A percentile compares a stretch with the other conserved stretches of the same genome.
These are phyloP conservation scores for Fraxinus velutina DNA, from an alignment of 305 asterid genomes.

Conservation along the genomic window DNA sequence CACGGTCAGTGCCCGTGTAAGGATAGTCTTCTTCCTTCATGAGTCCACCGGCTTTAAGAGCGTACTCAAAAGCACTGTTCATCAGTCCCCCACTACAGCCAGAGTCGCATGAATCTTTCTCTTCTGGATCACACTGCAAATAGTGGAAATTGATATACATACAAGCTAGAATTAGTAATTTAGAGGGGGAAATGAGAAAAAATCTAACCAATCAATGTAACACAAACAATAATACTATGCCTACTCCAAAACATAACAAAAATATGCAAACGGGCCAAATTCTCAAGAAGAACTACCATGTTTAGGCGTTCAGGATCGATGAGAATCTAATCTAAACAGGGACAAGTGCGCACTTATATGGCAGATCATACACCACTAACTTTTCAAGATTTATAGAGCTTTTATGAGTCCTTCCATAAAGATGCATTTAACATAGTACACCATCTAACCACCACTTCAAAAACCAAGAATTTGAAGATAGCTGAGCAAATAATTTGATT, in stretches of 20 bases:
- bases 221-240: not conserved
- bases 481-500: not conserved
- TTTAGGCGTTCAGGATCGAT: not conserved
- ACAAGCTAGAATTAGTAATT: not conserved
- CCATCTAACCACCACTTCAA: not conserved
- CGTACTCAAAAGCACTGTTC: constrained; percentile 88
- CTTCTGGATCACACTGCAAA: constrained; percentile 86
- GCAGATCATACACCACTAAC: not conserved
- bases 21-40: constrained; percentile 84
- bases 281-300: not conserved
- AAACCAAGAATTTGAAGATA: not conserved
- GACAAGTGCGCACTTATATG: not conserved
- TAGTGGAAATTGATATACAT: constrained; percentile 2
- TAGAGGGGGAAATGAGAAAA: not conserved
- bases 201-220: not conserved
- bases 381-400: not conserved
- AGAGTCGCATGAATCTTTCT: constrained; percentile 61
- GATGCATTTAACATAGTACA: not conserved
- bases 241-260: not conserved
- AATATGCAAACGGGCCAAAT: not conserved
- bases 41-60: constrained; percentile 83
- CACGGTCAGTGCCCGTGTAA: constrained; percentile 71
- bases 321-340: not conserved
- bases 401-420: not conserved
- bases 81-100: constrained; percentile 91